These are phyloP conservation scores for Endocalyx cinctus DNA, from an alignment of 2,329 filamentous ascomycete genomes.

Conservation along the genomic window DNA sequence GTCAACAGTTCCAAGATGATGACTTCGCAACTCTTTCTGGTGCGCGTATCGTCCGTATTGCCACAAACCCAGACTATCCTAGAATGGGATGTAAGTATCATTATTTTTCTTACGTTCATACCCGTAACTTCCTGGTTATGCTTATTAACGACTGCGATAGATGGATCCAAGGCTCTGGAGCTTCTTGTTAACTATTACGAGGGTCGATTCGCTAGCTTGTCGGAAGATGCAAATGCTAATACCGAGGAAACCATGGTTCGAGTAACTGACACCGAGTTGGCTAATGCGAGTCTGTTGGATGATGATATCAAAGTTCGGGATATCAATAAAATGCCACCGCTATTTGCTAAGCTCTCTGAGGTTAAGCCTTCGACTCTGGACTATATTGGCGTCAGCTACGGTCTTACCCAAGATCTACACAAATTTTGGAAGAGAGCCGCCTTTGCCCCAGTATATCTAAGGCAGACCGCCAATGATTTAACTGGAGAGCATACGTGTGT, in stretches of 20 bases:
- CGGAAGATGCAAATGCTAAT: slow-evolving; percentile 59
- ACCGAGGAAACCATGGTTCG: slow-evolving; percentile 65
- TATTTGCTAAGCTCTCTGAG: slow-evolving; percentile 86
- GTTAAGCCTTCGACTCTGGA: slow-evolving; percentile 75
- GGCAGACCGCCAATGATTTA: slow-evolving; percentile 92
- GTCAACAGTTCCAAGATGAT: slow-evolving; percentile 96
- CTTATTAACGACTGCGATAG: too few relatives aligned
- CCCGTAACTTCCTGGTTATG: too few relatives aligned
- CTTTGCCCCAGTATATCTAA: slow-evolving; percentile 87
- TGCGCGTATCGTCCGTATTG: slow-evolving; percentile 87
- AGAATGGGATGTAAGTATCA: too few relatives aligned
- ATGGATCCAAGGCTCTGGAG: slow-evolving; percentile 82
- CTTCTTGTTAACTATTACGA: slow-evolving; percentile 91
- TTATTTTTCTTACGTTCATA: too few relatives aligned
- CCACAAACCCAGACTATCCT: slow-evolving; percentile 94
- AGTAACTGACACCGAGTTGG: slow-evolving; percentile 77
- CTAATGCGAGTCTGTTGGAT: slow-evolving; percentile 69
- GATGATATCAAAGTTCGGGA: slow-evolving; percentile 90
- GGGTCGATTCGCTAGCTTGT: slow-evolving; percentile 81
- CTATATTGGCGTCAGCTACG: slow-evolving; percentile 94
- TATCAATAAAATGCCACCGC: slow-evolving; percentile 84
- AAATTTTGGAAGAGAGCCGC: slow-evolving; percentile 92
- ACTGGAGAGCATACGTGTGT: slow-evolving; percentile 98
- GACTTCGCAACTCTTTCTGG: slow-evolving; percentile 93
- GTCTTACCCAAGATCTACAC: slow-evolving; percentile 79